Evolutionary conservation across 1,284 basidiomycete species (phyloP).

Genomic region (Prillingera fragicola): DNA sequence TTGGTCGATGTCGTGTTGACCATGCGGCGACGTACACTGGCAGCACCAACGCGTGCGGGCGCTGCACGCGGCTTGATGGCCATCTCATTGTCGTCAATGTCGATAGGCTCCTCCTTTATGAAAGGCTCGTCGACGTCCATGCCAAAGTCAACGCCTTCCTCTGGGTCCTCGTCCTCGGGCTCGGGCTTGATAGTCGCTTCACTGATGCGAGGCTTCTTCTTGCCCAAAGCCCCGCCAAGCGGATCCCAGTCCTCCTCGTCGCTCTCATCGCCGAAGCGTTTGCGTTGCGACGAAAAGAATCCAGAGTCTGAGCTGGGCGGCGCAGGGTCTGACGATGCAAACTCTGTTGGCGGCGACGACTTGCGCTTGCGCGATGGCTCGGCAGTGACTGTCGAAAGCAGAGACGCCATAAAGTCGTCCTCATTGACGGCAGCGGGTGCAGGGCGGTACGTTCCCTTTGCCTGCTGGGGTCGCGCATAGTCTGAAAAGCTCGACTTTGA

Average conservation of each 20-base stretch:
- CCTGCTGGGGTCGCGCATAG: conserved; percentile 50
- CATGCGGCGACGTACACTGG: conserved; percentile 38
- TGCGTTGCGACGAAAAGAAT: conserved; percentile 38
- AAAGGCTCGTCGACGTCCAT: conserved; percentile 29
- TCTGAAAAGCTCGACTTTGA: conserved; percentile 46
- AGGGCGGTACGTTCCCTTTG: conserved; percentile 68
- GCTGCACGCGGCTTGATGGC: conserved; percentile 22
- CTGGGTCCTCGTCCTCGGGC: conserved; percentile 17
- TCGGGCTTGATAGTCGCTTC: conserved; percentile 32
- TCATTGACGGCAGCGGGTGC: conserved; percentile 69
- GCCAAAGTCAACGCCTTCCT: conserved; percentile 18
- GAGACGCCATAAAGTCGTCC: conserved; percentile 73
- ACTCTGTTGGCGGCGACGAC: conserved; percentile 54
- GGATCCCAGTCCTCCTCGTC: conserved; percentile 48
- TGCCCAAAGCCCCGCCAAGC: conserved; percentile 30
- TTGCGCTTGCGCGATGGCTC: conserved; percentile 60
- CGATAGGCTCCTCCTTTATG: conserved; percentile 48
- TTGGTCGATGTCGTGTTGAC: conserved; percentile 47
- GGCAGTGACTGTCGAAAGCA: conserved; percentile 53
- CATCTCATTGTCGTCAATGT: conserved; percentile 44
- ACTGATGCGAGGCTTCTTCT: conserved; percentile 42
- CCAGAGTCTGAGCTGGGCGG: conserved; percentile 52
- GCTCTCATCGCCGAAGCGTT: conserved; percentile 34
- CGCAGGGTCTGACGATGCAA: conserved; percentile 35
- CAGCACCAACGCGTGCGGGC: conserved; percentile 13